Evolutionary conservation across 345 rosid species (phyloP).

Genomic region (Eutrema heterophyllum): DNA sequence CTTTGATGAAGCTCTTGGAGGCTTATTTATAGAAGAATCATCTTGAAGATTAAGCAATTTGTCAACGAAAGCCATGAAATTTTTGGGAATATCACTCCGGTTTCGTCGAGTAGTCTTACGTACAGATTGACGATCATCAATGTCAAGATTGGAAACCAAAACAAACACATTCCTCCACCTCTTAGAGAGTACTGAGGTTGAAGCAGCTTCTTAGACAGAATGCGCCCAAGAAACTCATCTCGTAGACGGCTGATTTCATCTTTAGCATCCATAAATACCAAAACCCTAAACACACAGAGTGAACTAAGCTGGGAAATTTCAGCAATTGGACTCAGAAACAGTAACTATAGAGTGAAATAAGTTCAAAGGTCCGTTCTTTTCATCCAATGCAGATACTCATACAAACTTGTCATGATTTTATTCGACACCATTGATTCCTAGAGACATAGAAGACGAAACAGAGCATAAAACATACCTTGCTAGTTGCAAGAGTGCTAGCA

Average conservation of each 20-base stretch:
- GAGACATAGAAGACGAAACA: no score
- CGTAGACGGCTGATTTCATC: not conserved
- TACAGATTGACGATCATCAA: not conserved
- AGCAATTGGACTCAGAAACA: not conserved
- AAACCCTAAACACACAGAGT: not conserved
- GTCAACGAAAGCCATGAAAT: not conserved
- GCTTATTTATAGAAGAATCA: not conserved
- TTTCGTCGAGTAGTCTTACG: not conserved
- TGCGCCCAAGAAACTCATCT: not conserved
- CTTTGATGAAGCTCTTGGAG: not conserved
- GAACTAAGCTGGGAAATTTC: not conserved
- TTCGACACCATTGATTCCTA: not conserved
- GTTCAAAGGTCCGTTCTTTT: not conserved
- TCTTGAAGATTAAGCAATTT: not conserved
- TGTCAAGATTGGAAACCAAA: not conserved
- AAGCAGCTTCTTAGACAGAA: not conserved
- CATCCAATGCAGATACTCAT: not conserved
- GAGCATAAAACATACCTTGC: not conserved
- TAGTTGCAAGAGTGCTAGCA: not conserved
- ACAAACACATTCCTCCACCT: slow-evolving; percentile 1
- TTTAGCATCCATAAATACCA: not conserved
- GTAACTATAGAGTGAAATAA: not conserved
- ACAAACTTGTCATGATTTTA: not conserved
- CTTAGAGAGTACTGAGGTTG: not conserved
- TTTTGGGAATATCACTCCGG: no score